These are phyloP conservation scores for Rhododendron griersonianum DNA, from an alignment of 148 eudicot genomes.

Conservation along the genomic window DNA sequence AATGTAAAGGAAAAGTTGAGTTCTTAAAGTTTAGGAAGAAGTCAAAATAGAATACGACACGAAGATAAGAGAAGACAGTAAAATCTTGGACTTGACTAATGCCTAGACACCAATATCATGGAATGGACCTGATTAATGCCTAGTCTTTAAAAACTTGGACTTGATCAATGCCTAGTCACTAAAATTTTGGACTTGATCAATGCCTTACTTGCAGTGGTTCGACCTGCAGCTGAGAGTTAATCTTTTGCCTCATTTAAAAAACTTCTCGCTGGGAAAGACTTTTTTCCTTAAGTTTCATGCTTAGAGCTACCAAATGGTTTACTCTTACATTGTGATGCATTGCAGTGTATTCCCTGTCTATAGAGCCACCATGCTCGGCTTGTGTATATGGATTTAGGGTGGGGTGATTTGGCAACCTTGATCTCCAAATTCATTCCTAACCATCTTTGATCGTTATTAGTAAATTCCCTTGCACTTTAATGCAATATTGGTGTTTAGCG, in stretches of 20 bases:
- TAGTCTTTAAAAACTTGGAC: not conserved
- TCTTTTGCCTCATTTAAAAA: not conserved
- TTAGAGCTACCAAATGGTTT: not conserved
- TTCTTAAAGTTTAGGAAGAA: not conserved
- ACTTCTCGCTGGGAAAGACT: not conserved
- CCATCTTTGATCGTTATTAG: not conserved
- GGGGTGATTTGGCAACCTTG: not conserved
- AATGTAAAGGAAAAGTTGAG: not conserved
- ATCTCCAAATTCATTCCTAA: not conserved
- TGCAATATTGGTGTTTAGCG: not conserved
- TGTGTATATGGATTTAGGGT: not conserved
- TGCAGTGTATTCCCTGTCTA: not conserved
- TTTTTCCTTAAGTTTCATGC: not conserved
- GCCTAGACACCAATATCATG: not conserved
- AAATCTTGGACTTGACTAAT: not conserved
- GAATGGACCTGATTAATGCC: not conserved
- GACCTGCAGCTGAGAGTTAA: not conserved
- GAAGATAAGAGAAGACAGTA: not conserved
- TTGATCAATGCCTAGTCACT: not conserved
- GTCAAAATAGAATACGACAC: not conserved
- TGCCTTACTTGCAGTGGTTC: not conserved
- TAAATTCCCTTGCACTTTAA: not conserved
- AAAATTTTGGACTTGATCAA: not conserved
- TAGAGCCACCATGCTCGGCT: not conserved
- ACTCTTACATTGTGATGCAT: not conserved